These are phyloP conservation scores for Kentomonas sorsogonicus DNA, from an alignment of 208 protist genomes.

Conservation along the genomic window DNA sequence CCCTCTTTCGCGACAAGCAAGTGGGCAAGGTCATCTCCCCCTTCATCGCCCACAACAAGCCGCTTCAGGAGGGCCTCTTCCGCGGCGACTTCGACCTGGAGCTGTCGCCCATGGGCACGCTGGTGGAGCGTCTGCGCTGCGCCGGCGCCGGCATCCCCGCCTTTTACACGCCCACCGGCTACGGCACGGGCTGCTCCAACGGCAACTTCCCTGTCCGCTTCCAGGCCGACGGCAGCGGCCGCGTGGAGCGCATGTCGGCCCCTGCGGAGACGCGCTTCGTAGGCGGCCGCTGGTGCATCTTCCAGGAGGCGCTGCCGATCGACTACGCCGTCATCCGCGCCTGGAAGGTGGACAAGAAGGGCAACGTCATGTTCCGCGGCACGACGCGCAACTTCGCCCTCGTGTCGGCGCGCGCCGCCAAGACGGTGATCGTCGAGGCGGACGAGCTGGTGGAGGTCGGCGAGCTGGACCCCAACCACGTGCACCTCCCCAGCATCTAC, in stretches of 20 bases:
- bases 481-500: constrained; percentile 91
- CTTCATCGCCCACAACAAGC: constrained; percentile 91
- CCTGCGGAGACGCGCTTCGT: constrained; percentile 71
- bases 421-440: constrained; percentile 91
- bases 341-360: constrained; percentile 85
- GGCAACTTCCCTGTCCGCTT: constrained; percentile 87
- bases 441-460: constrained; percentile 91
- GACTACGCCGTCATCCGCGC: constrained; percentile 90
- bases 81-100: constrained; percentile 90
- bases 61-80: constrained; percentile 85
- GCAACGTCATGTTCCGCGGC: constrained; percentile 62
- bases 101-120: constrained; percentile 92
- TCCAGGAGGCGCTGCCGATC: constrained; percentile 85
- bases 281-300: constrained; percentile 73
- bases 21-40: constrained; percentile 71
- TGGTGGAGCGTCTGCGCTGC: constrained; percentile 88
- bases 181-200: constrained; percentile 75
- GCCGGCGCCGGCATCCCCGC: constrained; percentile 93
- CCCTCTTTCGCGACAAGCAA: constrained; percentile 82
- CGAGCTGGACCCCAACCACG: constrained; percentile 73
- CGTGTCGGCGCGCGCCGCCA: constrained; percentile 61
- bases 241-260: constrained; percentile 29
- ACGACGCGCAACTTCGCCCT: constrained; percentile 93
- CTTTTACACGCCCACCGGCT: constrained; percentile 92
- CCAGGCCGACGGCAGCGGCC: constrained; percentile 44